These are phyloP conservation scores for Zasmidium cellare DNA, from an alignment of 2,329 filamentous ascomycete genomes.

Conservation along the genomic window DNA sequence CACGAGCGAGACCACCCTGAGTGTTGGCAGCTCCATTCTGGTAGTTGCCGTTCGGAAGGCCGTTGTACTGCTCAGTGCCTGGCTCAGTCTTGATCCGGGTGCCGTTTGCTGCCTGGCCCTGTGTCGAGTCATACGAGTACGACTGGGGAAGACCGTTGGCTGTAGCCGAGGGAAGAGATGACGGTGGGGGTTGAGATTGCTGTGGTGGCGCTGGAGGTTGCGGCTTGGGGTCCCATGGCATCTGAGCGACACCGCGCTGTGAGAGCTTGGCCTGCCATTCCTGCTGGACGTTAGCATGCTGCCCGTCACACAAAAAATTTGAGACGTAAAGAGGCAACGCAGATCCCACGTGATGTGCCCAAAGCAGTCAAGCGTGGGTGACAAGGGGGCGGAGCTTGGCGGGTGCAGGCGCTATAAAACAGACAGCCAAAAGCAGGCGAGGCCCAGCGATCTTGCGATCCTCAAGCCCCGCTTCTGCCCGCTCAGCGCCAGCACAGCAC, in stretches of 20 bases:
- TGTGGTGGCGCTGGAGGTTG: constrained; percentile 54
- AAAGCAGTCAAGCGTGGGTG: constrained; percentile 37
- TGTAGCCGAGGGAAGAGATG: constrained; percentile 18
- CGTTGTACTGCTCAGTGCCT: constrained; percentile 35
- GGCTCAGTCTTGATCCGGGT: constrained; percentile 56
- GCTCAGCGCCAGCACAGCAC: constrained; percentile 9
- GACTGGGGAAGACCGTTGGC: constrained; percentile 23
- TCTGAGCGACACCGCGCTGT: constrained; percentile 77
- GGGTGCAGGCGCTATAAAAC: constrained; percentile 42
- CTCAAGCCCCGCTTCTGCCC: constrained; percentile 45
- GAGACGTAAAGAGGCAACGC: background rate
- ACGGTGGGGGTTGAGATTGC: constrained; percentile 31
- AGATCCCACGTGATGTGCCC: constrained; percentile 24
- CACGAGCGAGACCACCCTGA: constrained; percentile 46
- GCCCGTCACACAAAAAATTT: constrained; percentile 8
- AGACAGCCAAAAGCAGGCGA: constrained; percentile 46
- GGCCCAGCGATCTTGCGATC: constrained; percentile 38
- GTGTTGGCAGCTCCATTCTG: constrained; percentile 18
- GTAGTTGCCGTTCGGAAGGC: constrained; percentile 29
- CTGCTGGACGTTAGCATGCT: constrained; percentile 48
- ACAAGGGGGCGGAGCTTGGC: constrained; percentile 20
- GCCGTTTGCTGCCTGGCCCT: constrained; percentile 40
- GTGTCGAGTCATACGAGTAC: constrained; percentile 20
- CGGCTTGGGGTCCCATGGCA: constrained; percentile 92
- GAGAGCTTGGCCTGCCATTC: constrained; percentile 94